Conservation (phyloP, 192 early-diverging fungal genomes). For the Allomyces macrogynus region DNA sequence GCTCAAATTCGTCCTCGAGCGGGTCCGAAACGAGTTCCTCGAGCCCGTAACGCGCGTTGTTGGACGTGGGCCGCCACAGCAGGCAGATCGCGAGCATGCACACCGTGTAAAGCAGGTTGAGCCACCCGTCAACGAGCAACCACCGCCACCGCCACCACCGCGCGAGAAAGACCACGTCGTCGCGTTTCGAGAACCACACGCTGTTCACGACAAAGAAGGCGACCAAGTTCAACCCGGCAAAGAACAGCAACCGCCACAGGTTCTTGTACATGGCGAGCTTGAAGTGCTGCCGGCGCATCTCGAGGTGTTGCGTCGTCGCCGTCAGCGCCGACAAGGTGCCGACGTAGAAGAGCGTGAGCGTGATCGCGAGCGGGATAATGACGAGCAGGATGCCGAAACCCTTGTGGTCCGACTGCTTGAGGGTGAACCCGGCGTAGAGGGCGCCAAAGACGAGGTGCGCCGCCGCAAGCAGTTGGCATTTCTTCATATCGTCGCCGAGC, state of each 20-base stretch:
- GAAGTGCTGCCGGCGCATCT: constrained; percentile 60
- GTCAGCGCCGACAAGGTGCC: constrained; percentile 74
- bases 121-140: constrained; percentile 80
- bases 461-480: constrained; percentile 49
- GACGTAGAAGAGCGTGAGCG: constrained; percentile 85
- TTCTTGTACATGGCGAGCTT: constrained; percentile 80
- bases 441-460: constrained; percentile 76
- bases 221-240: constrained; percentile 48
- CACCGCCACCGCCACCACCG: constrained; percentile 67
- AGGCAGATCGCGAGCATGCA: constrained; percentile 58
- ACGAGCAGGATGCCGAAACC: constrained; percentile 53
- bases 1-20: background rate
- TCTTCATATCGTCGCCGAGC: constrained; percentile 74
- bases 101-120: constrained; percentile 71
- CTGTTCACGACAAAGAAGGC: constrained; percentile 69
- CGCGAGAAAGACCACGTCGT: constrained; percentile 41
- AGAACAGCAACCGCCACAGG: constrained; percentile 56
- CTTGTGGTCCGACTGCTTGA: constrained; percentile 43
- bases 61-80: constrained; percentile 78
- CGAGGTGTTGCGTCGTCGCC: constrained; percentile 51
- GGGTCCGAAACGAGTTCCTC: constrained; percentile 52
- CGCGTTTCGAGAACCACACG: constrained; percentile 46
- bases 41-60: constrained; percentile 79
- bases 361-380: constrained; percentile 66
- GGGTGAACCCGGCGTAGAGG: constrained; percentile 65